Base-by-base conservation (phyloP, 805 yeast species). In the Cyberlindnera meyerae region DNA sequence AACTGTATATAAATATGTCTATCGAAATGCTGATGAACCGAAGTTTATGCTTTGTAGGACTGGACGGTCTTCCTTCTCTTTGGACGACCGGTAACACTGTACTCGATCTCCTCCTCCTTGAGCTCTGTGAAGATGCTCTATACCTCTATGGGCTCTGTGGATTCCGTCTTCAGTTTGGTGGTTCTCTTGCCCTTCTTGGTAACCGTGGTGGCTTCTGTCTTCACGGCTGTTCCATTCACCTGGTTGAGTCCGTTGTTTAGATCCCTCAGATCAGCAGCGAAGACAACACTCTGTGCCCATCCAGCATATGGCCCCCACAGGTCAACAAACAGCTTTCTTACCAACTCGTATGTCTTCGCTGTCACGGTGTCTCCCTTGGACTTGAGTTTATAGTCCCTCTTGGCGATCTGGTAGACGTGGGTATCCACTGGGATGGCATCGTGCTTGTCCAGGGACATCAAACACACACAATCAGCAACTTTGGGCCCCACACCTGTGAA, bases 201-300 rank as follows among this genome's bases (percentile, higher is more conserved):
- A 5, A 18, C 16, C 26, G 8, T 18, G 14, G 27, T 6, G 8
- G 27, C n/a, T 28, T 31, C 34, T 6, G 24, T 8, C 27, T 35
- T 30, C 4, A 33, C 36, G 14, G 28, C 21, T 6, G 8, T 13
- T 6, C 37, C 42, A 8, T 35, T 51, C 5, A 39, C 27, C 18
- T 56, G 47, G 41, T 77, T 79, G 13, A 77, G 60, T 1, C 93
- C 93, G 51, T 79, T 80, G 37, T 83, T 73, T 39, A 85, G 67
- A 42, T 83, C 88, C 33, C 63, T 61, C 37, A 89, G 68, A 53
- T 88, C 96, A 6, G 88, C 85, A 0, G 97, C 82, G 60, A 89
- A 89, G 39, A 89, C 66, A 9, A 90, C 87, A n/a, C 90, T 82
- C 53, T 90, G 98, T 0, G 97, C 97, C 98, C 98, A 93, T 0